phyloP scores from a whole-genome alignment of 2,329 filamentous ascomycete species.

The Pestalotiopsis sp. region DNA sequence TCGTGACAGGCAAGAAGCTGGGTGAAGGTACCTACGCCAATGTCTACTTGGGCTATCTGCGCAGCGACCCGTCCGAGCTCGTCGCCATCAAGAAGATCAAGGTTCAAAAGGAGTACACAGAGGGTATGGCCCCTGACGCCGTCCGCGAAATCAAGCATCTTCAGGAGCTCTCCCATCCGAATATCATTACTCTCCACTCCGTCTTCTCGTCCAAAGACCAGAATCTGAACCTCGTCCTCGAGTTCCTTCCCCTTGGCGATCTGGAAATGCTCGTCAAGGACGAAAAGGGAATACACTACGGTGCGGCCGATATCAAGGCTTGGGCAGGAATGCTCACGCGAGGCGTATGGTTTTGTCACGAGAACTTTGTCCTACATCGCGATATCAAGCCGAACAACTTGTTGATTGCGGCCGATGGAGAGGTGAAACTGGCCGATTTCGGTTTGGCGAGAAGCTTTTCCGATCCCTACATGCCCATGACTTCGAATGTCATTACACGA shows the following conservation, averaged over 20 bases:
- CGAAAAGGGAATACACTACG: slow-evolving; percentile 75
- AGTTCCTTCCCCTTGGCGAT: slow-evolving; percentile 91
- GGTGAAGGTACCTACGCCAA: slow-evolving; percentile 97
- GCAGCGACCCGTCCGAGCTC: slow-evolving; percentile 68
- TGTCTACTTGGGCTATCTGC: slow-evolving; percentile 86
- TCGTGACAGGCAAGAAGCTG: slow-evolving; percentile 74
- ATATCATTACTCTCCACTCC: slow-evolving; percentile 89
- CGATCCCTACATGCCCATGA: slow-evolving; percentile 88
- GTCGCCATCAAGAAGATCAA: slow-evolving; percentile 97
- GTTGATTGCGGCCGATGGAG: slow-evolving; percentile 88
- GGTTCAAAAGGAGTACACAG: slow-evolving; percentile 79
- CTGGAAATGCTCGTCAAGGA: slow-evolving; percentile 94
- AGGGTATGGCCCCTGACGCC: slow-evolving; percentile 92
- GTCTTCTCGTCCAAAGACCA: slow-evolving; percentile 97
- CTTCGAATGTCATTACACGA: slow-evolving; percentile 89
- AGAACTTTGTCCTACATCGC: slow-evolving; percentile 89
- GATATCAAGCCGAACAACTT: slow-evolving; percentile 99
- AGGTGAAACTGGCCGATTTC: slow-evolving; percentile 96
- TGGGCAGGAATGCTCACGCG: slow-evolving; percentile 98
- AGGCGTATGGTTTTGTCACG: slow-evolving; percentile 95
- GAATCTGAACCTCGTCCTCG: slow-evolving; percentile 93
- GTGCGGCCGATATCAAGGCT: slow-evolving; percentile 88
- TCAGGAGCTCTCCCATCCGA: slow-evolving; percentile 90
- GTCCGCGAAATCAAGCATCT: slow-evolving; percentile 95
- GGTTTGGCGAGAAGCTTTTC: slow-evolving; percentile 88